A percentile compares a stretch with the other conserved stretches of the same genome.
phyloP scores from a whole-genome alignment of 768 basidiomycete species.

The Paxillus ammoniavirescens region DNA sequence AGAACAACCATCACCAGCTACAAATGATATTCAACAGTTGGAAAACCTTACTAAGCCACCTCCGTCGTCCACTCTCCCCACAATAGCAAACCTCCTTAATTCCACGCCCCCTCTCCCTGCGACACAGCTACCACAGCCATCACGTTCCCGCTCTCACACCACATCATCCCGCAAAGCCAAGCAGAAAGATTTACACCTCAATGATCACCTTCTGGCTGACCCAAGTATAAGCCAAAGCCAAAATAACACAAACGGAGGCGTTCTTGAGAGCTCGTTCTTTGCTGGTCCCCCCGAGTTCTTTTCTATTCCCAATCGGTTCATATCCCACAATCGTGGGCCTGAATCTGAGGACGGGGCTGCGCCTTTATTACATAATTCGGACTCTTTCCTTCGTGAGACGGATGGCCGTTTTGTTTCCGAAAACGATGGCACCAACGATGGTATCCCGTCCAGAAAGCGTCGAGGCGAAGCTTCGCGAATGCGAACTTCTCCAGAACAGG shows the following conservation, averaged over 20 bases:
- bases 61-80: slow-evolving; percentile 29
- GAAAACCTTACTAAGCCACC: slow-evolving; percentile 29
- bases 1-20: slow-evolving; percentile 33
- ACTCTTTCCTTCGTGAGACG: slow-evolving; percentile 49
- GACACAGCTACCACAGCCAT: slow-evolving; percentile 20
- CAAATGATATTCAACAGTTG: slow-evolving; percentile 14
- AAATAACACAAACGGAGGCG: slow-evolving; percentile 10
- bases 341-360: slow-evolving; percentile 25
- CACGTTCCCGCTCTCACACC: slow-evolving; percentile 25
- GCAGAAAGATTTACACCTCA: slow-evolving; percentile 33
- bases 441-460: slow-evolving; percentile 28
- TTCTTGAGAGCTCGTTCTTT: slow-evolving; percentile 31
- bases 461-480: slow-evolving; percentile 42
- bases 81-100: slow-evolving; percentile 42
- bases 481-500: slow-evolving; percentile 62
- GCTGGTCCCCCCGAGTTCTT: slow-evolving; percentile 30
- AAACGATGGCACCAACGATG: slow-evolving; percentile 36
- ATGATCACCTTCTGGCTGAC: slow-evolving; percentile 26
- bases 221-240: slow-evolving; percentile 7
- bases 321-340: slow-evolving; percentile 34
- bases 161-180: slow-evolving; percentile 27
- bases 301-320: slow-evolving; percentile 30
- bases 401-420: slow-evolving; percentile 52
- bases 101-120: slow-evolving; percentile 27
- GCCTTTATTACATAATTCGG: slow-evolving; percentile 31